Conservation (phyloP, 2,329 filamentous ascomycete species). For the Colletotrichum lini region DNA sequence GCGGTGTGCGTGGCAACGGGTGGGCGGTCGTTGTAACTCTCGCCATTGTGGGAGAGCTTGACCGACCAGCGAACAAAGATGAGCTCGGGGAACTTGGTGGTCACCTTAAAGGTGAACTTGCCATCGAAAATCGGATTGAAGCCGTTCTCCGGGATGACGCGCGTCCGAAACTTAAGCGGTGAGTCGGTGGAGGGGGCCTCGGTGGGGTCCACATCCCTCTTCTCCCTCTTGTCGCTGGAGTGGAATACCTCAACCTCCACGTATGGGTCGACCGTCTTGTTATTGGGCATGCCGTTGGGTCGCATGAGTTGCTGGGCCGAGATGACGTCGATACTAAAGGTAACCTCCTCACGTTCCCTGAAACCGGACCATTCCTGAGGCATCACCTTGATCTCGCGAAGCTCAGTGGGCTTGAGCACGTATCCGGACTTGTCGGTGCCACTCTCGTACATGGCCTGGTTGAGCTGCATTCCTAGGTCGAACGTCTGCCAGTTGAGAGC, state of each 20-base stretch:
- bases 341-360: conserved; percentile 84
- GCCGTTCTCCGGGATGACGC: conserved; percentile 87
- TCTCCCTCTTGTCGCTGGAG: conserved; percentile 93
- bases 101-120: conserved; percentile 83
- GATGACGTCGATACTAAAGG: conserved; percentile 88
- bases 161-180: conserved; percentile 84
- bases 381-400: conserved; percentile 79
- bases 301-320: conserved; percentile 96
- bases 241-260: conserved; percentile 96
- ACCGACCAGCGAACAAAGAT: conserved; percentile 96
- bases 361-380: conserved; percentile 70
- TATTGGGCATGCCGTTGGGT: conserved; percentile 78
- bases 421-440: conserved; percentile 91
- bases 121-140: conserved; percentile 93
- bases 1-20: conserved; percentile 91
- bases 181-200: conserved; percentile 61
- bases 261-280: conserved; percentile 88
- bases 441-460: conserved; percentile 97
- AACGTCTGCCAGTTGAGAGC: conserved; percentile 99
- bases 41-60: conserved; percentile 85
- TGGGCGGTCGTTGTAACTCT: conserved; percentile 74
- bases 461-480: conserved; percentile 94
- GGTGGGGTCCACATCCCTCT: conserved; percentile 79
- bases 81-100: conserved; percentile 94
- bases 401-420: conserved; percentile 90